Conservation (phyloP, 306 rosid species). For the Prinsepia uniflora region DNA sequence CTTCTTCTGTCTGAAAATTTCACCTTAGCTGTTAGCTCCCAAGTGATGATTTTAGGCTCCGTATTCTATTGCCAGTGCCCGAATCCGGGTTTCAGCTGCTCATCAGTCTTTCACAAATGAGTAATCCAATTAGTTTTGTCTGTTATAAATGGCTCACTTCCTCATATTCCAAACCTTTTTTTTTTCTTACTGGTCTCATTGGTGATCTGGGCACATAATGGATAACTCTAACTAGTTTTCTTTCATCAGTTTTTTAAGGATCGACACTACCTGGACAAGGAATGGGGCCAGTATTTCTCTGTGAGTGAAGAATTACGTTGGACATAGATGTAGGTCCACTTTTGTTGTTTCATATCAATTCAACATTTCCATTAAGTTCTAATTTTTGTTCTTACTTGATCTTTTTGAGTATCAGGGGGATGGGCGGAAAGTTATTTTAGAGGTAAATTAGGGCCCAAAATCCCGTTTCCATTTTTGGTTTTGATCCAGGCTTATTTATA, state of each 20-base stretch:
- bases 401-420: constrained; percentile 45
- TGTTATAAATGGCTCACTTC: constrained; percentile 1
- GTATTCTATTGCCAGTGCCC: not conserved
- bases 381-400: constrained; percentile 4
- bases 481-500: not conserved
- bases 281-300: constrained; percentile 81
- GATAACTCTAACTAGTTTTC: not conserved
- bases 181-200: not conserved
- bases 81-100: not conserved
- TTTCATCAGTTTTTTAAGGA: constrained; percentile 74
- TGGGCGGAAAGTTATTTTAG: constrained; percentile 66
- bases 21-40: not conserved
- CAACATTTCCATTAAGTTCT: not conserved
- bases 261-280: constrained; percentile 91
- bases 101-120: not conserved
- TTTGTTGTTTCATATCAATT: not conserved
- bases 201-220: too few species aligned
- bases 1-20: not conserved
- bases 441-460: constrained; percentile 43
- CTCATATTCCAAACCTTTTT: not conserved
- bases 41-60: not conserved
- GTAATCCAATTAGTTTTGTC: not conserved
- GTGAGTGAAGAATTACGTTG: constrained; percentile 45
- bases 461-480: not conserved
- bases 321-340: not conserved